Evolutionary conservation across 306 rosid species (phyloP), one percentile per base, ranked within the genome.

Genomic region (Rosa rugosa): DNA sequence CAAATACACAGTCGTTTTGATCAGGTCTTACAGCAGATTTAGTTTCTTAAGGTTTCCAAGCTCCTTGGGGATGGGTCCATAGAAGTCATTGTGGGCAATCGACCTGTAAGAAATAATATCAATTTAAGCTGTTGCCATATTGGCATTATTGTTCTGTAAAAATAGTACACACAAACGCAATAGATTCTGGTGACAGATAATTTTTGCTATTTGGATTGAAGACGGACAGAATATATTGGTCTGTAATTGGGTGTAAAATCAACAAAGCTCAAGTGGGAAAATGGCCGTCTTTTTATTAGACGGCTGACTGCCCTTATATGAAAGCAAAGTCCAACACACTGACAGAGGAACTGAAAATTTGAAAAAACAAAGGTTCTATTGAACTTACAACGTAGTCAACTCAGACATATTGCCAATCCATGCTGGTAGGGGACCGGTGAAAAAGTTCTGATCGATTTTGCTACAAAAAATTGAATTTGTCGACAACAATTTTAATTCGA

Each of bases 31-130:
- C 86, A 83, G 64, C 80, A 40, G 0, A 7, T 0, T 40, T 12
- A 83, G 72, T 16, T 62, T 54, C 80, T n/a, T 69, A 42, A 83
- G 86, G 49, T 79, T 83, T 50, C 83, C 86, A 75, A 83, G 77
- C 77, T 83, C 86, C 83, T 69, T 83, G 12, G 86, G 86, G 62
- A 83, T 71, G 46, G 73, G 11, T 5, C 86, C 86, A 8, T 12
- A 51, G 57, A 83, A 83, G 42, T 77, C 3, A 72, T 83, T 83
- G 71, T 7, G 44, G 70, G 54, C 69, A 44, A 79, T 40, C 8
- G 86, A 79, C 72, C 86, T 83, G 53, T 5, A 74, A 38, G n/a
- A 46, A n/a, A 42, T 40, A 40, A 65, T 9, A 44, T 34, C 42
- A 64, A 56, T 68, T 27, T 59, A 22, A 27, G 42, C 16, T 51